Base-by-base conservation (phyloP, 805 yeast species). In the Hanseniaspora clermontiae region DNA sequence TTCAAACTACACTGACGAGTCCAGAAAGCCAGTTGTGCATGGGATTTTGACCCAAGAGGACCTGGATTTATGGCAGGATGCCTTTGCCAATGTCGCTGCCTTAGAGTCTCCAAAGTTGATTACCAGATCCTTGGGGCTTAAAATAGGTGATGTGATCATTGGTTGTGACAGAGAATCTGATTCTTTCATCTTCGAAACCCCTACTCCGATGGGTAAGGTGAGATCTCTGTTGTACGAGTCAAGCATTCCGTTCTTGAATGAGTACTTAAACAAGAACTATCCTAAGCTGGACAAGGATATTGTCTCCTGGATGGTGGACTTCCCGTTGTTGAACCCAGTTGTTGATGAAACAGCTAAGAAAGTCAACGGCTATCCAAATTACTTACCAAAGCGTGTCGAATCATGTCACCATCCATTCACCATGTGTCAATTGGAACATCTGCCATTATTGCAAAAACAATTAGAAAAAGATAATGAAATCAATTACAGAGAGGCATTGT, bases 401-500 rank as follows among this genome's bases (percentile, higher is more conserved):
- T 79, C 97, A 0, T 90, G 97, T 0, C 99, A 93, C 66, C 99
- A 93, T 66, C 99, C 99, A 5, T 93, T 93, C 71, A 93, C 99
- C 0, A 93, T 93, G 97, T 46, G 56, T 15, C 40, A 56, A 11
- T 34, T 48, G 14, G 55, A 32, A 1, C 49, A 56, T 20, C 2
- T 53, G 5, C 43, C 47, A 6, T 31, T 53, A 20, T 36, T 51
- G 39, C 19, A 20, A 15, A 45, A 32, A 31, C 50, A 36, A 12
- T 20, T 54, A 5, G 40, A 27, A 10, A 42, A 34, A 1, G 19
- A 19, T 29, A 32, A 45, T 5, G 24, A 38, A 6, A 29, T 49
- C 24, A 6, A 74, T 65, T 7, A 40, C 1, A 61, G 72, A 0
- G 73, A 75, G 19, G 95, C 95, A 5, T 68, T 87, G 29, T 66